phyloP scores from a whole-genome alignment of 345 rosid genomes.

The thale cress (Arabidopsis thaliana) region DNA sequence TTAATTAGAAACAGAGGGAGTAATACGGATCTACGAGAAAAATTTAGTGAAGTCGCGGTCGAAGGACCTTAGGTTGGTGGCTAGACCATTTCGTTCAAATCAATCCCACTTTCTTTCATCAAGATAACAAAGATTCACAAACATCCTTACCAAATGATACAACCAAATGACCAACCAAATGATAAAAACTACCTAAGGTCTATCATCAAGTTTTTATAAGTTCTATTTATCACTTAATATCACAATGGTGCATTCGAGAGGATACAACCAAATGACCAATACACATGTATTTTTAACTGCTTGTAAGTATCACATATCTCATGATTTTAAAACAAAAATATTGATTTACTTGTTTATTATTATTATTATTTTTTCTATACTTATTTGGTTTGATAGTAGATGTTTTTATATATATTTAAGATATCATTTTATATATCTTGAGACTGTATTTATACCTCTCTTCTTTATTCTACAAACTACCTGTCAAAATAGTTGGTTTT shows the following conservation, averaged over 20 bases:
- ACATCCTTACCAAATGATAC: neutral
- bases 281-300: neutral
- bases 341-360: too few species aligned
- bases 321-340: too few species aligned
- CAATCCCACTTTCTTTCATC: neutral
- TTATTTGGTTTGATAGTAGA: neutral
- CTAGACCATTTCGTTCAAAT: neutral
- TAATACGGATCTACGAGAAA: neutral
- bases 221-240: too few species aligned
- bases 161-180: too few species aligned
- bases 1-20: too few species aligned
- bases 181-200: too few species aligned
- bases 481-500: too few species aligned
- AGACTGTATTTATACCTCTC: neutral
- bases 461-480: too few species aligned
- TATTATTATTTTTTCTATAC: neutral
- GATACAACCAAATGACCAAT: neutral
- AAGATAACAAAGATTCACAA: neutral
- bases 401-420: neutral
- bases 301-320: neutral
- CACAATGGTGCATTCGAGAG: neutral
- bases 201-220: too few species aligned
- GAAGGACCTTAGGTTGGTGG: conserved; percentile 5
- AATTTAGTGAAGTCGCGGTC: neutral
- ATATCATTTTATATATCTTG: neutral